A percentile compares a stretch with the other conserved stretches of the same genome.
phyloP scores from a whole-genome alignment of 1,139 yeast genomes.

The Suhomyces chickasaworum region DNA sequence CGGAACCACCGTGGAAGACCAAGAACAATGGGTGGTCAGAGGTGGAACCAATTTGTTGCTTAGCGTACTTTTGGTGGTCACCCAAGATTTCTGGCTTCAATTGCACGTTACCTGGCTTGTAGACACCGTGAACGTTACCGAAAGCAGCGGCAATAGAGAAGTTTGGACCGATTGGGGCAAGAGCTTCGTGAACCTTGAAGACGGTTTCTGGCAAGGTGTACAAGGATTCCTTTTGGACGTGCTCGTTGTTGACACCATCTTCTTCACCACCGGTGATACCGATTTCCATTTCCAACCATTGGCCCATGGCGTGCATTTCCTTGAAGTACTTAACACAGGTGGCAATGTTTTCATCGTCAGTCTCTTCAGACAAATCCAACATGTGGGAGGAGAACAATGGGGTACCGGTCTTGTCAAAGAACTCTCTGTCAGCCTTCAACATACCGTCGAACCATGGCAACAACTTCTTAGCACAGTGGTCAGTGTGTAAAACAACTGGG shows the following conservation, averaged over 20 bases:
- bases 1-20: conserved; percentile 99
- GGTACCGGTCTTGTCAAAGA: conserved; percentile 81
- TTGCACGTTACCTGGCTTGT: conserved; percentile 98
- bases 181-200: conserved; percentile 85
- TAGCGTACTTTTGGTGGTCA: conserved; percentile 89
- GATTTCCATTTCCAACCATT: conserved; percentile 99
- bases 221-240: conserved; percentile 80
- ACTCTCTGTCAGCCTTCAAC: conserved; percentile 94
- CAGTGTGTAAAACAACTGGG: conserved; percentile 97
- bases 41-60: conserved; percentile 58
- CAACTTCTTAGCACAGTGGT: conserved; percentile 98
- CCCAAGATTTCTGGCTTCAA: conserved; percentile 92
- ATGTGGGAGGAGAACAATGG: conserved; percentile 98
- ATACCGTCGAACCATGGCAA: conserved; percentile 99
- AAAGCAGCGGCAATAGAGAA: conserved; percentile 99
- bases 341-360: conserved; percentile 93
- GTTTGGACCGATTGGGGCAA: conserved; percentile 91
- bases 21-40: conserved; percentile 82
- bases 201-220: conserved; percentile 98
- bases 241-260: conserved; percentile 99
- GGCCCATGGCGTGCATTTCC: conserved; percentile 92
- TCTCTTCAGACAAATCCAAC: conserved; percentile 97
- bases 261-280: conserved; percentile 99
- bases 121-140: conserved; percentile 99
- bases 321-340: conserved; percentile 93